Evolutionary conservation across 169 alveolate species (phyloP).

Genomic region (Plasmodium vivax): DNA sequence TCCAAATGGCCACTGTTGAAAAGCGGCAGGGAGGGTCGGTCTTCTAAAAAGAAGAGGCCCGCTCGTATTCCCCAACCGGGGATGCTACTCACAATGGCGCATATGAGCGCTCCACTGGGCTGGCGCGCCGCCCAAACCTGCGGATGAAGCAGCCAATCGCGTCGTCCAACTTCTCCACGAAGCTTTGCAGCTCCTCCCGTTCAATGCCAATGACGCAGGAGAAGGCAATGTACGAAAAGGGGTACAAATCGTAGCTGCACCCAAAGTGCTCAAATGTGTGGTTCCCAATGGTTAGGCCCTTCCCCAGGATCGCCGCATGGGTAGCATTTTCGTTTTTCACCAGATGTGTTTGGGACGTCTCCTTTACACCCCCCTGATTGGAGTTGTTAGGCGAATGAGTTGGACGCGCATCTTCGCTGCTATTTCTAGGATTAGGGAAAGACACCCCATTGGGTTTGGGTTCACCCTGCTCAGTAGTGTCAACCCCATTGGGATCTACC

Average conservation of each 20-base stretch:
- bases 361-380: background rate
- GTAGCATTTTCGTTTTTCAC: background rate
- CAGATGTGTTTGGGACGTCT: background rate
- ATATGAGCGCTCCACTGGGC: background rate
- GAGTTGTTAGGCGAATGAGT: background rate
- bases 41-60: background rate
- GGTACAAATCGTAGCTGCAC: constrained; percentile 46
- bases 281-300: constrained; percentile 35
- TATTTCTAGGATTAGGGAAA: background rate
- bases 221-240: constrained; percentile 71
- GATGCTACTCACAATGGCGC: background rate
- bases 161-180: constrained; percentile 35
- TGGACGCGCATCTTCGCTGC: background rate
- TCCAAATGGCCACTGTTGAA: too few species aligned
- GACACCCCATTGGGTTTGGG: background rate
- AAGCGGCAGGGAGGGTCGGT: background rate
- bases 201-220: constrained; percentile 74
- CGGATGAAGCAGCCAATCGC: constrained; percentile 37
- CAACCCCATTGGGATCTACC: background rate
- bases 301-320: background rate
- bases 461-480: background rate
- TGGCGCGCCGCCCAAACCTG: background rate
- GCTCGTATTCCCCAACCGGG: background rate
- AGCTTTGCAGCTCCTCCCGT: constrained; percentile 17
- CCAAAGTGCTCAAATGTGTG: constrained; percentile 58